Evolutionary conservation across 2,329 filamentous ascomycete genomes (phyloP).

Genomic region (Sporothrix humicola): DNA sequence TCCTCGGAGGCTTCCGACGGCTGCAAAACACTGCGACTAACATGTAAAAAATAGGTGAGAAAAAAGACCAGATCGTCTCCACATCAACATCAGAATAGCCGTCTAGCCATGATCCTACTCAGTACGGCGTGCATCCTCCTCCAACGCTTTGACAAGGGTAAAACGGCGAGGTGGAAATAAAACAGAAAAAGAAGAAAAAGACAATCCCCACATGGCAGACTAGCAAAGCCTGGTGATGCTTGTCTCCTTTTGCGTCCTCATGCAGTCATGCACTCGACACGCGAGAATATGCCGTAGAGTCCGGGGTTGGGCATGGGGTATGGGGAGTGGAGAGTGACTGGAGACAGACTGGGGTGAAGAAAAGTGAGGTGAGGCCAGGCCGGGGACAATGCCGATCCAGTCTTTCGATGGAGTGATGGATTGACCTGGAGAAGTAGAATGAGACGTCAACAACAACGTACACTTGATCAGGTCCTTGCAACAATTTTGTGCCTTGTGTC

Average conservation of each 20-base stretch:
- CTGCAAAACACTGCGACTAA: not conserved
- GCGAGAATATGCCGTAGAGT: not conserved
- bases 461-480: no score
- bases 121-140: no score
- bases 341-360: not conserved
- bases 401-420: not conserved
- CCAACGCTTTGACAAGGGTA: no score
- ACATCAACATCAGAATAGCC: not conserved
- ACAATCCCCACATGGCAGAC: not conserved
- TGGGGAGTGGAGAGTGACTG: not conserved
- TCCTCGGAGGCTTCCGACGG: not conserved
- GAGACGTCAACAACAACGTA: no score
- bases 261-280: not conserved
- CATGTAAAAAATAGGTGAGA: no score
- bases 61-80: not conserved
- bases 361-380: not conserved
- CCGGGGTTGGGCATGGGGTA: not conserved
- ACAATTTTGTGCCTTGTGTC: no score
- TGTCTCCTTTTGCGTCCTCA: not conserved
- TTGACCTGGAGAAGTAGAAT: no score
- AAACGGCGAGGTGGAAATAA: no score
- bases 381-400: conserved; percentile 2
- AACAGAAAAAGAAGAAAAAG: not conserved
- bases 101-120: not conserved
- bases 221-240: not conserved